phyloP scores from a whole-genome alignment of 768 basidiomycete species.

The Suillus subalutaceus region DNA sequence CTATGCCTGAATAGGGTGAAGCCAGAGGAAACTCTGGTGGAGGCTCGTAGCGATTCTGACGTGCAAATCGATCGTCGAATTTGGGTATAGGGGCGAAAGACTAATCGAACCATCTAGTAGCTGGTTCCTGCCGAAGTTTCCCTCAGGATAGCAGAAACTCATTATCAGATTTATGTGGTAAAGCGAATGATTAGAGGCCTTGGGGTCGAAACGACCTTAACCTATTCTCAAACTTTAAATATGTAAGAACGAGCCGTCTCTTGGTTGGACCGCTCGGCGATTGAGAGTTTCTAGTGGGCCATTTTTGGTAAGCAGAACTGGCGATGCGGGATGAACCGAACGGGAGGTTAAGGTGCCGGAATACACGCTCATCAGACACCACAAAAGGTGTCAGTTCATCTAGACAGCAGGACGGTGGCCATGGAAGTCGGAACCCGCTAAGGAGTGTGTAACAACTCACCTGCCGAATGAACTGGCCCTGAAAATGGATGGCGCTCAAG shows the following conservation, averaged over 20 bases:
- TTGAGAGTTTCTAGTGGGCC: constrained; percentile 74
- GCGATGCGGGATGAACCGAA: constrained; percentile 74
- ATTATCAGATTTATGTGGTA: constrained; percentile 65
- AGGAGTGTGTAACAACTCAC: too few species aligned
- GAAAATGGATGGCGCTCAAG: too few species aligned
- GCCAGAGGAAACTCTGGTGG: constrained; percentile 97
- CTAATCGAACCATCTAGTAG: constrained; percentile 95
- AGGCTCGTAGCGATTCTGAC: constrained; percentile 95
- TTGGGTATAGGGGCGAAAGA: constrained; percentile 97
- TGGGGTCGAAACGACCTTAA: constrained; percentile 88
- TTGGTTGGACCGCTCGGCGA: constrained; percentile 53
- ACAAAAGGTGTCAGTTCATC: constrained; percentile 86
- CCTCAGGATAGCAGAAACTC: constrained; percentile 73
- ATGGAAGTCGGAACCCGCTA: constrained; percentile 86
- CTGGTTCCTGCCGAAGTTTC: constrained; percentile 89
- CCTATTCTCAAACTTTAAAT: constrained; percentile 78
- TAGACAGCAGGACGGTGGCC: constrained; percentile 88
- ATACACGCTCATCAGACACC: constrained; percentile 64
- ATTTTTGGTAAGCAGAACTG: constrained; percentile 77
- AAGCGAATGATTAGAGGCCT: constrained; percentile 93
- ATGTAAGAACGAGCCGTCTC: constrained; percentile 58
- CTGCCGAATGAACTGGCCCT: too few species aligned
- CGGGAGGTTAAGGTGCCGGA: constrained; percentile 36
- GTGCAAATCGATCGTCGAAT: constrained; percentile 95
- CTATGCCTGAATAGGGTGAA: constrained; percentile 89